Conservation (phyloP, 495 filamentous ascomycete genomes). For the Achaetomiella virescens region DNA sequence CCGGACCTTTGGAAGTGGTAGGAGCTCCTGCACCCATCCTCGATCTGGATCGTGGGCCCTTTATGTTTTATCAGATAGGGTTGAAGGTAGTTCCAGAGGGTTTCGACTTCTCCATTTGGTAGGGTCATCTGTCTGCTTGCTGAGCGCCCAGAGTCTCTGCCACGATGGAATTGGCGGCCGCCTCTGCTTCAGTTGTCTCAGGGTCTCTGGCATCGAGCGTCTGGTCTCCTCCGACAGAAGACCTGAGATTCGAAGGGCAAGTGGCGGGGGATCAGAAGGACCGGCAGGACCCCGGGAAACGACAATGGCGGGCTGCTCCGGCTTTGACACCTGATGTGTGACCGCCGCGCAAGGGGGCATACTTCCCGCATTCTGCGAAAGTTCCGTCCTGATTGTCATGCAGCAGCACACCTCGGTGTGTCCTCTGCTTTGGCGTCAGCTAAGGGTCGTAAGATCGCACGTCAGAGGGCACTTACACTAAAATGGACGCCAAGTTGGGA, state of each 20-base stretch:
- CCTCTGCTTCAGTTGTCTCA: not conserved
- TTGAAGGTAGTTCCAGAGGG: constrained; percentile 20
- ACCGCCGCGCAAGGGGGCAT: constrained; percentile 4
- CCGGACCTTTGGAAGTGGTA: constrained; percentile 20
- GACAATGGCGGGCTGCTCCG: constrained; percentile 11
- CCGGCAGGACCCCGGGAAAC: constrained; percentile 11
- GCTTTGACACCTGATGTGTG: not conserved
- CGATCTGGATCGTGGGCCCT: not conserved
- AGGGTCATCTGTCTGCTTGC: not conserved
- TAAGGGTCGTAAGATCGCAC: not conserved
- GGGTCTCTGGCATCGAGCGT: not conserved
- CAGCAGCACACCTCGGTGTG: constrained; percentile 21
- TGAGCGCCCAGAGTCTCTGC: not conserved
- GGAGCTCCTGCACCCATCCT: constrained; percentile 13
- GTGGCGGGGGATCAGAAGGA: not conserved
- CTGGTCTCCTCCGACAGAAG: not conserved
- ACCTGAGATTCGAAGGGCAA: not conserved
- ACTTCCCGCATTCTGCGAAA: constrained; percentile 18
- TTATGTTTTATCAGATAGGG: constrained; percentile 17
- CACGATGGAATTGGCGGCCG: not conserved
- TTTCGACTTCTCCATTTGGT: not conserved
- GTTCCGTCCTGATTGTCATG: constrained; percentile 38
- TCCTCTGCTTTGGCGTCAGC: constrained; percentile 4
- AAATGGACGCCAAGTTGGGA: constrained; percentile 19
- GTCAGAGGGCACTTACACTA: constrained; percentile 5